These are phyloP conservation scores for Coelastrella sp. DNA, from an alignment of 139 green algal species.

Conservation along the genomic window DNA sequence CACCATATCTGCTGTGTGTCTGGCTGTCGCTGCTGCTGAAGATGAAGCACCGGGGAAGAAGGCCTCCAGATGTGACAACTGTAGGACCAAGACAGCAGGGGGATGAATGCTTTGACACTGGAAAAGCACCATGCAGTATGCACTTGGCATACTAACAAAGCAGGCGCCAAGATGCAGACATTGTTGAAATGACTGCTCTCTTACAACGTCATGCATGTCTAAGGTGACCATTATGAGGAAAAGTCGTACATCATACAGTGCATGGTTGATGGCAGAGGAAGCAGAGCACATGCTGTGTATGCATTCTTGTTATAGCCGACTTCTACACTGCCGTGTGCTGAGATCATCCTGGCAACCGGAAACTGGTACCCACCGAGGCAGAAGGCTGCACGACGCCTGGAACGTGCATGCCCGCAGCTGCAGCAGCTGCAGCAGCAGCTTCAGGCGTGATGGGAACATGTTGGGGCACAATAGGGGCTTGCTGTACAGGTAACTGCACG, in stretches of 20 bases:
- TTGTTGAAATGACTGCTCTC: too few species aligned
- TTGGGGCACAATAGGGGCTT: constrained; percentile 2
- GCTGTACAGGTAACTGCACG: constrained; percentile 52
- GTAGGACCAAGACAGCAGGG: background rate
- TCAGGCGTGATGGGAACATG: constrained; percentile 39
- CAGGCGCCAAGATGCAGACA: too few species aligned
- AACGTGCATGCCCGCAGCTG: constrained; percentile 45
- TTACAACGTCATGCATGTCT: too few species aligned
- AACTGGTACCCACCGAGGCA: constrained; percentile 27
- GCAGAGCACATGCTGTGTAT: too few species aligned
- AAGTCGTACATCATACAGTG: too few species aligned
- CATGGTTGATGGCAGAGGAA: too few species aligned
- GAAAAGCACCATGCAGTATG: background rate
- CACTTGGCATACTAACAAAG: too few species aligned
- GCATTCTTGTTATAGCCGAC: too few species aligned
- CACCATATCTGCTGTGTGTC: constrained; percentile 41
- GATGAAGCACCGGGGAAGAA: constrained; percentile 39
- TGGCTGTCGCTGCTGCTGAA: constrained; percentile 13
- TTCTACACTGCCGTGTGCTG: background rate
- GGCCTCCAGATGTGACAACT: constrained; percentile 34
- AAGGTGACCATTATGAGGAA: too few species aligned
- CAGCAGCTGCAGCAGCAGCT: constrained; percentile 42
- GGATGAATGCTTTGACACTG: background rate
- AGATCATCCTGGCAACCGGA: too few species aligned
- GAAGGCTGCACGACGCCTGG: constrained; percentile 44